Evolutionary conservation across 768 basidiomycete species (phyloP).

Genomic region (Mycena olivaceomarginata): DNA sequence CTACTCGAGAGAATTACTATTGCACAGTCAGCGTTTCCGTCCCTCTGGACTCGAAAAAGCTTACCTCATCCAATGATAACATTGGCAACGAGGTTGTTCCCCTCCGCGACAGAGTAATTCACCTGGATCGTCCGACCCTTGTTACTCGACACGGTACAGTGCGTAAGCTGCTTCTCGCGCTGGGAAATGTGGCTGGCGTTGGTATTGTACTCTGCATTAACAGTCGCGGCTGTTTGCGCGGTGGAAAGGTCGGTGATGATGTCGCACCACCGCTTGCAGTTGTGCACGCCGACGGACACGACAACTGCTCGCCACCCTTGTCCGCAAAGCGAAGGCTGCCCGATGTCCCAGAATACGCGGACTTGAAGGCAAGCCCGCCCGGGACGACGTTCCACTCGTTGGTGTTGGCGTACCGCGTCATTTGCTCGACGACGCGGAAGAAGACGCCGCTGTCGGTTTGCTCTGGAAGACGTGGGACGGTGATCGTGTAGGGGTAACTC

Average conservation of each 20-base stretch:
- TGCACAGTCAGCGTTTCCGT: slow-evolving; percentile 11
- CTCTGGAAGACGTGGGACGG: slow-evolving; percentile 25
- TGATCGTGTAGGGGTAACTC: slow-evolving; percentile 28
- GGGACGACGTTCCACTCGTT: slow-evolving; percentile 54
- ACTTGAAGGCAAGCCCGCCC: slow-evolving; percentile 52
- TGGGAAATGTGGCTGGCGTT: slow-evolving; percentile 17
- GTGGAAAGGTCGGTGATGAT: slow-evolving; percentile 54
- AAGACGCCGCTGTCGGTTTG: slow-evolving; percentile 33
- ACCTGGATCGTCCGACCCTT: slow-evolving; percentile 28
- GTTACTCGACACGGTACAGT: slow-evolving; percentile 16
- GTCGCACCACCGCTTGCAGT: slow-evolving; percentile 62
- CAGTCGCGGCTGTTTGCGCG: slow-evolving; percentile 46
- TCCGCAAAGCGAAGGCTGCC: slow-evolving; percentile 57
- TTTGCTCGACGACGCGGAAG: slow-evolving; percentile 58
- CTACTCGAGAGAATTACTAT: slow-evolving; percentile 13
- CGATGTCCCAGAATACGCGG: slow-evolving; percentile 62
- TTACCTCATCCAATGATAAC: slow-evolving; percentile 27
- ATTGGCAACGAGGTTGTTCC: slow-evolving; percentile 22
- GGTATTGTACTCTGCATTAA: slow-evolving; percentile 26
- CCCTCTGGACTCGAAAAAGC: slow-evolving; percentile 10
- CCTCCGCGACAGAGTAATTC: slow-evolving; percentile 27
- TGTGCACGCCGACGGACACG: slow-evolving; percentile 61
- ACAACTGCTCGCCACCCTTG: slow-evolving; percentile 54
- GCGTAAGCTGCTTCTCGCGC: slow-evolving; percentile 27
- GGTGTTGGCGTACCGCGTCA: slow-evolving; percentile 55